Percentiles rank a stretch among this genome's conserved stretches.
Conservation (phyloP, 352 stramenopile genomes). For the Phytophthora sansomeana region DNA sequence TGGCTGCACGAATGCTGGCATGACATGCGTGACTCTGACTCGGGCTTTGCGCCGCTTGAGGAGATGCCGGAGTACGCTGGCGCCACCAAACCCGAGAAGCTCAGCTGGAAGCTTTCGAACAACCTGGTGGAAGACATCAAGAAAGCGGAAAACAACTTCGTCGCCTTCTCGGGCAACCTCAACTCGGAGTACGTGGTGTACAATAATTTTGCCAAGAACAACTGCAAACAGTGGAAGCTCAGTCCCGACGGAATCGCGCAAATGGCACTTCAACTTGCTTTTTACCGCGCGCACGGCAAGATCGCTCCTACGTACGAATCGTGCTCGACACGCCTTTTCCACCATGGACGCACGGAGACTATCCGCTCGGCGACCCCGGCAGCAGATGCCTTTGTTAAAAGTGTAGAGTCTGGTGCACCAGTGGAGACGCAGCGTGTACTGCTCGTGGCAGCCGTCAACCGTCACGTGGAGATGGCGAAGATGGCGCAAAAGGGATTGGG, state of each 20-base stretch:
- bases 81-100: constrained; percentile 52
- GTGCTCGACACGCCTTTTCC: constrained; percentile 91
- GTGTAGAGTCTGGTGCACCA: constrained; percentile 53
- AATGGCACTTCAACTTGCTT: constrained; percentile 93
- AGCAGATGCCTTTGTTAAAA: constrained; percentile 72
- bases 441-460: constrained; percentile 75
- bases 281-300: constrained; percentile 78
- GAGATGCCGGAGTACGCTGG: constrained; percentile 68
- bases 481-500: constrained; percentile 87
- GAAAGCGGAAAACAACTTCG: constrained; percentile 75
- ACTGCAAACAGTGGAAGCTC: constrained; percentile 93
- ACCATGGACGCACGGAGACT: constrained; percentile 93
- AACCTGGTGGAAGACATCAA: constrained; percentile 81
- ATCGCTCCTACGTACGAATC: constrained; percentile 92
- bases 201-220: constrained; percentile 89
- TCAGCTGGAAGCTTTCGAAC: constrained; percentile 82
- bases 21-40: constrained; percentile 86
- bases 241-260: constrained; percentile 92
- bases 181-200: constrained; percentile 87
- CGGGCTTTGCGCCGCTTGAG: constrained; percentile 70
- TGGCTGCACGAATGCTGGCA: constrained; percentile 94
- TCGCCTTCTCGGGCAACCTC: constrained; percentile 69
- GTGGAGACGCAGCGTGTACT: constrained; percentile 67
- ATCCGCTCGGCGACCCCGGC: constrained; percentile 89
- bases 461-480: constrained; percentile 92